A percentile compares a stretch with the other conserved stretches of the same genome.
Conservation (phyloP, 2,329 filamentous ascomycete species). For the Emmonsiellopsis sp. region DNA sequence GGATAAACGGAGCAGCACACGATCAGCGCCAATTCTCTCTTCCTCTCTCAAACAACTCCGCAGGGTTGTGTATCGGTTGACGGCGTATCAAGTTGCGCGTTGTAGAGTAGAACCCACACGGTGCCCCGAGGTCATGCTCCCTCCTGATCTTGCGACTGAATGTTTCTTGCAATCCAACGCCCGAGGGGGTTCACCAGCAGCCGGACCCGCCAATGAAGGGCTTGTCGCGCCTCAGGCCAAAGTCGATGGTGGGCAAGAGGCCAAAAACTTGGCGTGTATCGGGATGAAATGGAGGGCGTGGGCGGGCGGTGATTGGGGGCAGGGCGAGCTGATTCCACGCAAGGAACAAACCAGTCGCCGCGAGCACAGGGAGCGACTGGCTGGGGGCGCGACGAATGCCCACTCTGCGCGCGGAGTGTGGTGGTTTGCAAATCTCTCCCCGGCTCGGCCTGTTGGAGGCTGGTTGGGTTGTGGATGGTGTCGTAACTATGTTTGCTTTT, state of each 20-base stretch:
- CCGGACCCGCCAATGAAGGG: background rate
- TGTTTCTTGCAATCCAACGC: background rate
- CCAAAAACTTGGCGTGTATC: background rate
- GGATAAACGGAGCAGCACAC: background rate
- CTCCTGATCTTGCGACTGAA: background rate
- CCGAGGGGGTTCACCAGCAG: background rate
- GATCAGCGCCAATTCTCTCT: background rate
- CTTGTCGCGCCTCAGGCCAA: background rate
- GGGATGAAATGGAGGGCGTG: background rate
- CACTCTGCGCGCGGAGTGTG: background rate
- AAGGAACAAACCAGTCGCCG: slow-evolving; percentile 2
- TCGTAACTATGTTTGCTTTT: background rate
- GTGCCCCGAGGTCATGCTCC: background rate
- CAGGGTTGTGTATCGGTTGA: background rate
- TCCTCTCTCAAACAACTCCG: background rate
- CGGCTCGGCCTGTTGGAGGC: background rate
- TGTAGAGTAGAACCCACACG: background rate
- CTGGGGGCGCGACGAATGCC: background rate
- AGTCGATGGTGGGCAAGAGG: background rate
- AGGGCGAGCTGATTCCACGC: background rate
- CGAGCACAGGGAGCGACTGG: background rate
- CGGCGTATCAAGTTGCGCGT: background rate
- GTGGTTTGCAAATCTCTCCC: background rate
- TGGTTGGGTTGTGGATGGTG: background rate
- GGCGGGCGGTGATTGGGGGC: background rate